A percentile compares a stretch with the other conserved stretches of the same genome.
Conservation (phyloP, 257 asterid species). For the Solanum lignicaule region DNA sequence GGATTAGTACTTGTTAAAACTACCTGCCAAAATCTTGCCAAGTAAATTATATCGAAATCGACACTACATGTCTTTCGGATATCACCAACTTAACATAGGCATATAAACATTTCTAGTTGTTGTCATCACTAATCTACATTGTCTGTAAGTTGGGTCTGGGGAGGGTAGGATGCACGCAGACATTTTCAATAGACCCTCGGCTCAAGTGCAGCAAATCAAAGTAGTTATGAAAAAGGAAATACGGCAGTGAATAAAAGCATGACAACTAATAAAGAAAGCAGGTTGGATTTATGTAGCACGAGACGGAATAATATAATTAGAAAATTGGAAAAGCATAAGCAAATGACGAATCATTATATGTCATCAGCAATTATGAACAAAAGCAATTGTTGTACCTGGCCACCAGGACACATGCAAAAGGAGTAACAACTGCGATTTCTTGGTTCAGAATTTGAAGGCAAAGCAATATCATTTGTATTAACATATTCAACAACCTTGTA, state of each 20-base stretch:
- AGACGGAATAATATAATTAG: background rate
- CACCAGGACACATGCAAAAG: constrained; percentile 99
- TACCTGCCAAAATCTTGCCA: constrained; percentile 49
- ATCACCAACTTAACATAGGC: background rate
- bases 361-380: background rate
- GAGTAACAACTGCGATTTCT: constrained; percentile 71
- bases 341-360: background rate
- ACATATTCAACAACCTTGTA: constrained; percentile 77
- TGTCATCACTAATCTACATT: background rate
- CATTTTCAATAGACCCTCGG: background rate
- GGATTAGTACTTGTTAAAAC: constrained; percentile 90
- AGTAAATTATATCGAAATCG: background rate
- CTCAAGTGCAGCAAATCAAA: background rate
- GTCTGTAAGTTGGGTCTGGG: background rate
- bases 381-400: constrained; percentile 48
- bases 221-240: background rate
- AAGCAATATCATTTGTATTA: constrained; percentile 11
- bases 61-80: background rate
- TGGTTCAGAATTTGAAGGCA: constrained; percentile 23
- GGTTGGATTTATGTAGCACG: background rate
- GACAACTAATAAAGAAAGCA: background rate
- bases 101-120: background rate
- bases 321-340: background rate
- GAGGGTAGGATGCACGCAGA: background rate
- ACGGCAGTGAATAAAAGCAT: background rate